Percentiles rank a stretch among this genome's conserved stretches.
These are phyloP conservation scores for Scytalidium lignicola DNA, from an alignment of 2,329 filamentous ascomycete species.

Conservation along the genomic window DNA sequence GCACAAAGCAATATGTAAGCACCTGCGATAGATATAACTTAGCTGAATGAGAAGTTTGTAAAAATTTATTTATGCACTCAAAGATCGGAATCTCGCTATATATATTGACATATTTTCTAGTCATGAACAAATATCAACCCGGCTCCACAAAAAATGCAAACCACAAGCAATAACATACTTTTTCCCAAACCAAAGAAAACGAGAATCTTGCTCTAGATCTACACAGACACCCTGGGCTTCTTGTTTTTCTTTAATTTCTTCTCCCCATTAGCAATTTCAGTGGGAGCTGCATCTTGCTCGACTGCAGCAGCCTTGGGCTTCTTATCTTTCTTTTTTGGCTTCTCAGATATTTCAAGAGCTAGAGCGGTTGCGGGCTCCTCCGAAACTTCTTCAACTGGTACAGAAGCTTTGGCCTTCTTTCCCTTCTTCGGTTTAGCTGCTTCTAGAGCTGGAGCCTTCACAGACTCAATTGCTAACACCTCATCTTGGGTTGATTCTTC, in stretches of 20 bases:
- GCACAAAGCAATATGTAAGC: too few species aligned
- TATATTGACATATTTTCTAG: background rate
- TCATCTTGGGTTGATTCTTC: conserved; percentile 10
- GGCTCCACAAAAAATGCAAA: background rate
- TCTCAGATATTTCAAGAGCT: background rate
- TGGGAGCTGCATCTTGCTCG: conserved; percentile 25
- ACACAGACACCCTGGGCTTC: background rate
- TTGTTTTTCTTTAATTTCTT: conserved; percentile 6
- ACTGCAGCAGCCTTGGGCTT: conserved; percentile 11
- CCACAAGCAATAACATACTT: background rate
- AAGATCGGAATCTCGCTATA: background rate
- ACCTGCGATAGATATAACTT: too few species aligned
- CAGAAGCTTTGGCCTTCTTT: conserved; percentile 22
- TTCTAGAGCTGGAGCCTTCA: conserved; percentile 9
- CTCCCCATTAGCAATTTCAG: conserved; percentile 34
- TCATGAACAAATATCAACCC: background rate
- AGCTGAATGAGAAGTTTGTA: too few species aligned
- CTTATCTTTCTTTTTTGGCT: conserved; percentile 13
- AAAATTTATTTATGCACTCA: too few species aligned
- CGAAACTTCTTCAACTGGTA: conserved; percentile 3
- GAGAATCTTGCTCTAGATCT: background rate
- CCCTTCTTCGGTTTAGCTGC: conserved; percentile 23
- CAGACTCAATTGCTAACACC: conserved; percentile 26
- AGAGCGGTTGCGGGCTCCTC: conserved; percentile 3
- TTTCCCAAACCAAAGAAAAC: background rate